Conservation (phyloP, 306 rosid genomes). For the Urtica urens region DNA sequence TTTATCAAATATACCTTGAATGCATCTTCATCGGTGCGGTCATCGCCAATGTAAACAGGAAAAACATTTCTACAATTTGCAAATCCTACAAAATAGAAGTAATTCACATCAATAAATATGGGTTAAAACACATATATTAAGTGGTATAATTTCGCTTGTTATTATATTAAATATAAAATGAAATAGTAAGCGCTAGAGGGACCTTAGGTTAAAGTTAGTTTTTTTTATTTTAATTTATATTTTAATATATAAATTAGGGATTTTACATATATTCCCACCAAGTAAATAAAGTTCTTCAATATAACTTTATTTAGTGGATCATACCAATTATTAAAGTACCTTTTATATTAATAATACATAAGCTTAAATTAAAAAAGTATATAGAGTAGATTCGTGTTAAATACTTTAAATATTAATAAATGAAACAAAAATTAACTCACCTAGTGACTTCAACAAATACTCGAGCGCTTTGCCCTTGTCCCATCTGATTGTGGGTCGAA, state of each 20-base stretch:
- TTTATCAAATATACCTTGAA: conserved; percentile 52
- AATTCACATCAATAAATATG: no score
- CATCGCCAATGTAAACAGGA: conserved; percentile 93
- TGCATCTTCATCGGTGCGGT: conserved; percentile 92
- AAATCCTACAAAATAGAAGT: conserved; percentile 58
- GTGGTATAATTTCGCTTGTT: no score
- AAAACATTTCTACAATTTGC: conserved; percentile 69
- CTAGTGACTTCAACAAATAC: conserved; percentile 81
- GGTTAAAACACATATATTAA: no score
- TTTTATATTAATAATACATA: background rate
- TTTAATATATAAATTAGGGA: background rate
- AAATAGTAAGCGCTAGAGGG: conserved; percentile 10
- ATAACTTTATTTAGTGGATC: conserved; percentile 9
- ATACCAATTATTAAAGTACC: conserved; percentile 10
- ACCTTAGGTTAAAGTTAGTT: background rate
- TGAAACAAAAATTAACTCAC: conserved; percentile 30
- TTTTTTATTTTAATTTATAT: background rate
- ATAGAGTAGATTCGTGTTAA: background rate
- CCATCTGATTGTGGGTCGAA: conserved; percentile 95
- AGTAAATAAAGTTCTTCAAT: conserved; percentile 6
- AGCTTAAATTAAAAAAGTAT: background rate
- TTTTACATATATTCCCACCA: conserved; percentile 4
- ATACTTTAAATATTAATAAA: background rate
- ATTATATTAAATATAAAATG: conserved; percentile 12
- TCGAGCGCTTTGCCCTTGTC: conserved; percentile 96